Percentiles rank a stretch among this genome's conserved stretches.
Evolutionary conservation across 371 early-diverging fungal genomes (phyloP).

Genomic region (Encephalitozoon romaleae): DNA sequence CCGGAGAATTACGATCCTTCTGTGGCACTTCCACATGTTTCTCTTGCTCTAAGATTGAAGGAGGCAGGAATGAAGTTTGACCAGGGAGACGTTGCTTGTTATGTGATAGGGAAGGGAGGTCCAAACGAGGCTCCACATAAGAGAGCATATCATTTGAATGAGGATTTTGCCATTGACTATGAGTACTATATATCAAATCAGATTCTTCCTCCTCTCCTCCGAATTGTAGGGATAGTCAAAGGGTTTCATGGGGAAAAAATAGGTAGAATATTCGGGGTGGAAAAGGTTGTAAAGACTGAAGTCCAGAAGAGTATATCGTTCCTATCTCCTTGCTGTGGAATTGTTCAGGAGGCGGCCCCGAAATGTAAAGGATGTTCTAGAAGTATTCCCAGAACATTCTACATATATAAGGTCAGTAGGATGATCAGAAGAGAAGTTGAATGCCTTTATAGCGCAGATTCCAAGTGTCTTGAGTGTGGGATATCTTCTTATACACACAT

Average conservation of each 20-base stretch:
- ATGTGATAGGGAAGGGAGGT: slow-evolving; percentile 74
- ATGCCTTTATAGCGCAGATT: slow-evolving; percentile 25
- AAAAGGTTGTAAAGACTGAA: not conserved
- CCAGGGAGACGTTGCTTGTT: slow-evolving; percentile 84
- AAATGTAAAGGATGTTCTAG: slow-evolving; percentile 49
- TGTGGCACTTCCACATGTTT: slow-evolving; percentile 82
- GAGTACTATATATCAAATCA: slow-evolving; percentile 92
- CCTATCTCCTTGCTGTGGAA: slow-evolving; percentile 54
- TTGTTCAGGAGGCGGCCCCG: slow-evolving; percentile 17
- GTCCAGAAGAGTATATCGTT: slow-evolving; percentile 21
- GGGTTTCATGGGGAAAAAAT: slow-evolving; percentile 22
- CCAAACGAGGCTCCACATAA: slow-evolving; percentile 63
- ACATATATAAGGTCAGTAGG: slow-evolving; percentile 23
- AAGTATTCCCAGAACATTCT: slow-evolving; percentile 26
- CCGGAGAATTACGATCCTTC: slow-evolving; percentile 80
- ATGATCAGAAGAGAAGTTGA: slow-evolving; percentile 38
- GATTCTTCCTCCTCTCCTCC: slow-evolving; percentile 76
- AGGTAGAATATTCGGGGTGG: slow-evolving; percentile 35
- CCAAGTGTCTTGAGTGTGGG: slow-evolving; percentile 42
- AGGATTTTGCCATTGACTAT: slow-evolving; percentile 65
- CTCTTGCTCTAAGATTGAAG: slow-evolving; percentile 78
- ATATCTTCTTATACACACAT: not conserved
- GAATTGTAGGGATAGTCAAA: slow-evolving; percentile 20
- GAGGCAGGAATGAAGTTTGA: slow-evolving; percentile 66
- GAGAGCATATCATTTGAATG: slow-evolving; percentile 78